Evolutionary conservation across 2,329 filamentous ascomycete species (phyloP), one percentile per base, ranked within the genome.

Genomic region (Blumeriella jaapii): DNA sequence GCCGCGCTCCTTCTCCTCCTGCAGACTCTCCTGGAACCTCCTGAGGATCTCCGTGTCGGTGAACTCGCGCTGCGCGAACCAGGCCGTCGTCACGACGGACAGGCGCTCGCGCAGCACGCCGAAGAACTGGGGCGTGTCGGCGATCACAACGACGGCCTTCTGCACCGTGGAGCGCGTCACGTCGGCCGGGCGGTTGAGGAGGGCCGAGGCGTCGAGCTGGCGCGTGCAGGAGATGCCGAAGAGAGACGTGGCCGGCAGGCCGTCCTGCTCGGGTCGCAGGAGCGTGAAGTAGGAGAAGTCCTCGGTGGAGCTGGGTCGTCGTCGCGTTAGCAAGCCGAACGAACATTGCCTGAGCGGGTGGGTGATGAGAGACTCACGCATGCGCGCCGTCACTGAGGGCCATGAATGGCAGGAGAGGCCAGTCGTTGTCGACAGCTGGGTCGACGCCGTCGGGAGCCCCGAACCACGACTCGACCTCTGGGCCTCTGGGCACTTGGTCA

Each of bases 211-310:
- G 54, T 93, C 83, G 53, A 98, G 71, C 62, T 96, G 91, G 40
- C 89, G 74, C 11, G 89, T 94, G 59, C 91, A 98, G 12, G 86
- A 82, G 55, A 98, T 95, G 43, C 91, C 91, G 56, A 98, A 98
- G 14, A 98, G 74, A 15, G 85, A 93, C 2, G 83, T 86, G 18
- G 76, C 74, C 5, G 78, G 72, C 20, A 62, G 55, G 13, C 58
- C 51, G 33, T 60, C 61, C 44, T 61, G 67, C 36, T 67, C 68
- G 29, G 78, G 74, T 18, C 75, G 74, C 39, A 85, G 69, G 33
- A 98, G 75, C 6, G 89, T 96, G 59, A 98, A 98, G 64, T 98
- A 98, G 33, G 87, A 95, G 65, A 96, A 98, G 62, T 96, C 91
- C 62, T 98, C 91, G 39, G 80, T 81, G 14, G 83, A 78, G 37